Evolutionary conservation across 2,329 filamentous ascomycete genomes (phyloP), one percentile per base, ranked within the genome.

Genomic region (Drechslerella stenobrocha): DNA sequence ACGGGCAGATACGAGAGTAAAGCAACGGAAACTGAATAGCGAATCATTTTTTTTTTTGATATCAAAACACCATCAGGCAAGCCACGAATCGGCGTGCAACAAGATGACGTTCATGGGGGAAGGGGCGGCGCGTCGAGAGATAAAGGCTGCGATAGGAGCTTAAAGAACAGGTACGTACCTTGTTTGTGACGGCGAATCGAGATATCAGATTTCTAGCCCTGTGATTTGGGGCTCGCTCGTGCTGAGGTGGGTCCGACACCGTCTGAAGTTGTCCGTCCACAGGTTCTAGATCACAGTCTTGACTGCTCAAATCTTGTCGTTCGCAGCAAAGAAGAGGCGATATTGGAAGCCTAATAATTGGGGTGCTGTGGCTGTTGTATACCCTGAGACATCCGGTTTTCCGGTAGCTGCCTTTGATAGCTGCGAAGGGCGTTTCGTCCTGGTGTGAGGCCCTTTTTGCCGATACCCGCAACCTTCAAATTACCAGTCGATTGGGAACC

Each of bases 11-110:
- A 60, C 63, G 63, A 56, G 52, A 30, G 50, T 3, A 50, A 40
- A 58, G 26, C 61, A 55, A 60, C 48, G 37, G 30, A 42, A 44
- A 24, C n/a, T 15, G 23, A 45, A 24, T 34, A 58, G 48, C 63
- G 60, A 67, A 67, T 67, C 55, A 67, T 55, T 37, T 60, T 55
- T 11, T 37, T 60, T 55, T 11, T 51, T 42, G 44, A 60, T 67
- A 67, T 56, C 50, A 51, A 60, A 42, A 56, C 61, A 58, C 55
- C 53, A 37, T 37, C 22, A 20, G 13, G 22, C 44, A 24, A 35
- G 32, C 48, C 37, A 50, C 24, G 45, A 22, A 44, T n/a, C 11
- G 35, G 50, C 30, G 34, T 51, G 20, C 26, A 48, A 40, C 46
- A 47, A 32, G 34, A 56, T 55, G 48, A 55, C 28, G 20, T 15